Base-by-base conservation (phyloP, 1,284 basidiomycete genomes). In the Rhizoctonia solani region DNA sequence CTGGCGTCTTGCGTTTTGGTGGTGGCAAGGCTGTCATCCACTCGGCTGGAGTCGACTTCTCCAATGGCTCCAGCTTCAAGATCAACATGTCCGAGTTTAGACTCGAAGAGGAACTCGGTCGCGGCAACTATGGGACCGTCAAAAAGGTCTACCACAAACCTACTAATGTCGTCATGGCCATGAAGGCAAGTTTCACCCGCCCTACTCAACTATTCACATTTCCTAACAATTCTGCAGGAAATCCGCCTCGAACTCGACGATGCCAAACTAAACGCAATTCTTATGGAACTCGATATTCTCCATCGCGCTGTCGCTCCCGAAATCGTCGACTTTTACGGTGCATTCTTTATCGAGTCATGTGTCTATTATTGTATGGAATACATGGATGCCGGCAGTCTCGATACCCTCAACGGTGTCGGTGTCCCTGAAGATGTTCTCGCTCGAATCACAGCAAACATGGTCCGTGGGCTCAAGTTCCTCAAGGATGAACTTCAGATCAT, bases 351-450 rank as follows among this genome's bases (percentile, higher is more conserved):
- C 77, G 96, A 99, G 77, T 93, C 90, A 25, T 99, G 92, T 77
- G 96, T 99, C 39, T 98, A 98, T 79, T 98, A 98, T 78, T 98
- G 96, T 79, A 98, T 99, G 95, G 96, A 99, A 81, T 94, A 90
- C 79, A 98, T 99, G 96, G 95, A 99, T 75, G 94, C 93, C 1
- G 94, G 95, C 16, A 92, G 88, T 67, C 82, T 99, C 54, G 96
- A 98, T 77, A 94, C 92, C 71, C 83, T 98, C 0, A 87, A 86
- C 41, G 82, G 81, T 4, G 78, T 79, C 41, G 85, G 87, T 47
- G 87, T 94, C 14, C 92, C 92, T 1, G 94, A 98, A 77, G 81
- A 85, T 49, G 92, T 95, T 1, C 81, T 99, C n/a, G 88, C 88
- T 5, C 82, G 91, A 44, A 92, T 98, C 69, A 89, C 93, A 0